Base-by-base conservation (phyloP, 371 early-diverging fungal species). In the Mortierella sp. region DNA sequence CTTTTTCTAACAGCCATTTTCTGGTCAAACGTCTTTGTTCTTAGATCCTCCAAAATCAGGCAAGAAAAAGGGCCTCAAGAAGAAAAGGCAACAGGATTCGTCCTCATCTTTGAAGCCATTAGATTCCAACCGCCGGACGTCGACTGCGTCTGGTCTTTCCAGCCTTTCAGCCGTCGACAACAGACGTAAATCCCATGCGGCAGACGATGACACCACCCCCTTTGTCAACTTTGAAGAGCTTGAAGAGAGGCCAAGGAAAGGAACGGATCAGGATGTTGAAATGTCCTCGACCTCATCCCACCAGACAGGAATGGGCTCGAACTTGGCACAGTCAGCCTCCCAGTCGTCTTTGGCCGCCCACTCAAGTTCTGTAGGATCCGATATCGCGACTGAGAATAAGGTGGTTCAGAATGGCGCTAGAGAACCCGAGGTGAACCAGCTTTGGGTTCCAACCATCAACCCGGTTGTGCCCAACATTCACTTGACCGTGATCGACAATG, bases 401-500 rank as follows among this genome's bases (percentile, higher is more conserved):
- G 72, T 85, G 21, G 73, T 75, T n/a, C 86, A 81, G 71, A 85
- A 81, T 50, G 90, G 89, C 26, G 88, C 86, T 34, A 69, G 87
- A 34, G 84, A 81, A 28, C 72, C 82, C 72, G 72, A 84, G 79
- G 51, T 85, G 76, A 46, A 89, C 88, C 73, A 90, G 82, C 71
- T 81, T 16, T 81, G 81, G 89, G 90, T 91, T 13, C 88, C 91
- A n/a, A 91, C 91, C 0, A 88, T 79, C 59, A 82, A 81, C 72
- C 73, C 90, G 0, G 88, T 90, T 44, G 88, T 89, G 55, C 94
- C 96, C 24, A 89, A 89, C 61, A 94, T 95, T 74, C 94, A 93
- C 74, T 89, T 95, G 77, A 95, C 96, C 2, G 88, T 94, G 40
- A 90, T 95, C 71, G 96, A 96, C 71, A 91, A 92, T 28, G 91